Evolutionary conservation across 768 basidiomycete species (phyloP).

Genomic region (Suillus luteus): DNA sequence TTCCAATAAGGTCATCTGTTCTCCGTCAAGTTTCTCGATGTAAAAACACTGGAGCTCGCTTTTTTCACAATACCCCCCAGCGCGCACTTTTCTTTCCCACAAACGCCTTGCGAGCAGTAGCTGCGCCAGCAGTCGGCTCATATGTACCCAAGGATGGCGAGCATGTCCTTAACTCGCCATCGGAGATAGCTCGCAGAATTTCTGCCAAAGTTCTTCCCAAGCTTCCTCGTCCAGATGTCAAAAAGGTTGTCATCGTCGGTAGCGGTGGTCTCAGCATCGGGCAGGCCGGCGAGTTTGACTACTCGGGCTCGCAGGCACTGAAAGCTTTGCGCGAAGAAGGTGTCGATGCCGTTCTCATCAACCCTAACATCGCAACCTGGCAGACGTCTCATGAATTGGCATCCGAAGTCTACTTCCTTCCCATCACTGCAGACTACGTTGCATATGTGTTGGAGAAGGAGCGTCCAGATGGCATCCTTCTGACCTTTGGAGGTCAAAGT

Average conservation of each 20-base stretch:
- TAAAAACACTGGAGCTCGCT: conserved; percentile 37
- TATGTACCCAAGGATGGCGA: conserved; percentile 64
- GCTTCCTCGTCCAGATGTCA: conserved; percentile 86
- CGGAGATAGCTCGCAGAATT: conserved; percentile 89
- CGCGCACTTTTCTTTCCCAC: conserved; percentile 45
- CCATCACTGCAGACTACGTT: conserved; percentile 95
- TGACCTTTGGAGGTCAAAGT: conserved; percentile 98
- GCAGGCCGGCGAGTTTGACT: conserved; percentile 99
- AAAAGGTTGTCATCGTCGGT: conserved; percentile 95
- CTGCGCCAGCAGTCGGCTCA: conserved; percentile 73
- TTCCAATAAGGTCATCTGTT: conserved; percentile 8
- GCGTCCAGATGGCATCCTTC: conserved; percentile 93
- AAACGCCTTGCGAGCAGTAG: conserved; percentile 61
- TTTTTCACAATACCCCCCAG: conserved; percentile 52
- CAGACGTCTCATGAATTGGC: conserved; percentile 98
- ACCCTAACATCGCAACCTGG: conserved; percentile 99
- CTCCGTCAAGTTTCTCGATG: conserved; percentile 20
- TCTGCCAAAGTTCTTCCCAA: conserved; percentile 94
- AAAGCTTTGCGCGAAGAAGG: conserved; percentile 97
- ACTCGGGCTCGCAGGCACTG: conserved; percentile 97
- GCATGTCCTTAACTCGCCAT: conserved; percentile 88
- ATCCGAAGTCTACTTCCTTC: conserved; percentile 95
- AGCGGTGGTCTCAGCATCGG: conserved; percentile 96
- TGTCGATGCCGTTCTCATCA: conserved; percentile 91
- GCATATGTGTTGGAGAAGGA: conserved; percentile 99